Conservation (phyloP, 768 basidiomycete genomes). For the Russula brevipes region DNA sequence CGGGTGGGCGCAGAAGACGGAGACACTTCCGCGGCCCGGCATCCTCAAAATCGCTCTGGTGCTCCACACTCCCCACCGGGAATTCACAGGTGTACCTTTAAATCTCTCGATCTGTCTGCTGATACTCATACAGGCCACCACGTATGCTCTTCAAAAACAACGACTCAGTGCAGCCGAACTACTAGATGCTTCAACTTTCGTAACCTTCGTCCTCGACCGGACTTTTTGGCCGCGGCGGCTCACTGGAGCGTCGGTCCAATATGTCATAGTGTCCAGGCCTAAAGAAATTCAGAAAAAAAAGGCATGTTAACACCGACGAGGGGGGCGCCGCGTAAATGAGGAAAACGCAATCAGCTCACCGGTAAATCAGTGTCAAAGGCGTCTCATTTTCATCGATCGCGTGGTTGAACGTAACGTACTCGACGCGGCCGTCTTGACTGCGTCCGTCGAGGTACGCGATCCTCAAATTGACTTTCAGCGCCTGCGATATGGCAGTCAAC, state of each 20-base stretch:
- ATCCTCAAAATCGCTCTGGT: too few species aligned
- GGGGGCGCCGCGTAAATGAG: neutral
- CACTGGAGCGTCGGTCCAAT: conserved; percentile 35
- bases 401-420: conserved; percentile 62
- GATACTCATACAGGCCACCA: neutral
- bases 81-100: too few species aligned
- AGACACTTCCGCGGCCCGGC: conserved; percentile 1
- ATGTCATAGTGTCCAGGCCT: conserved; percentile 92
- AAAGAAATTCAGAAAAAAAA: conserved; percentile 1
- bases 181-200: neutral
- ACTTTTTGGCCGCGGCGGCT: conserved; percentile 17
- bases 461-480: conserved; percentile 59
- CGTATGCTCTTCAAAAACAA: too few species aligned
- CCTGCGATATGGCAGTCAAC: conserved; percentile 69
- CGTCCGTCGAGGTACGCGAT: conserved; percentile 81
- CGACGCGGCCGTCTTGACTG: conserved; percentile 44
- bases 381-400: conserved; percentile 39
- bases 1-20: neutral
- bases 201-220: neutral
- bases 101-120: neutral
- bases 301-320: neutral
- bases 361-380: conserved; percentile 68
- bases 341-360: conserved; percentile 45
- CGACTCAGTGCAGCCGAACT: too few species aligned
- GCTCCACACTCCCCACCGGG: too few species aligned